phyloP scores from a whole-genome alignment of 2,329 filamentous ascomycete species.

The Ceratocystis colombiana region DNA sequence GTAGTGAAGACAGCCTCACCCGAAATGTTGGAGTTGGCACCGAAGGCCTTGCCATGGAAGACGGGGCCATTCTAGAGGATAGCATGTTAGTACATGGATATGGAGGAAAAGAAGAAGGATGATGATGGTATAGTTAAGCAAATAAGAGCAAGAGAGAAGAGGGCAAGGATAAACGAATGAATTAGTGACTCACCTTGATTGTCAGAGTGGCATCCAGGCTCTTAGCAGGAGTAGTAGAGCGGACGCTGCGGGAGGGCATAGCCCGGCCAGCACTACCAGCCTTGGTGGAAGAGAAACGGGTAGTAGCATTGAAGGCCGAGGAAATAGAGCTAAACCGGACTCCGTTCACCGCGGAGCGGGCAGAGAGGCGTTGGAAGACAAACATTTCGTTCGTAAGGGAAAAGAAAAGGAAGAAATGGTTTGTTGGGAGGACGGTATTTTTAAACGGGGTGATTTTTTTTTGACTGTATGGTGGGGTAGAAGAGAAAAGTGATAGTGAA shows the following conservation, averaged over 20 bases:
- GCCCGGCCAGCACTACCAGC: slow-evolving; percentile 59
- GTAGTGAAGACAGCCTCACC: slow-evolving; percentile 98
- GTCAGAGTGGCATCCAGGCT: slow-evolving; percentile 84
- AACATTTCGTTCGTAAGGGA: slow-evolving; percentile 26
- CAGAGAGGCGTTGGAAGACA: slow-evolving; percentile 40
- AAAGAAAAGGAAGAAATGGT: background rate
- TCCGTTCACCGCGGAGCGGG: slow-evolving; percentile 31
- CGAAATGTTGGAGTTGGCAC: slow-evolving; percentile 91
- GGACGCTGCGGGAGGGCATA: slow-evolving; percentile 35
- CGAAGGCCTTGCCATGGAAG: slow-evolving; percentile 93
- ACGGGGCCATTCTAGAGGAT: slow-evolving; percentile 69
- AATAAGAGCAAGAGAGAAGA: too few species aligned
- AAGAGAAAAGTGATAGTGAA: slow-evolving; percentile 26
- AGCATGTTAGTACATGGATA: slow-evolving; percentile 26
- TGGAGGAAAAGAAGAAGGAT: background rate
- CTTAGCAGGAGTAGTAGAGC: slow-evolving; percentile 22
- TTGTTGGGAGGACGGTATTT: slow-evolving; percentile 10
- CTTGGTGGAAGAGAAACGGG: slow-evolving; percentile 31
- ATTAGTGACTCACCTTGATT: slow-evolving; percentile 54
- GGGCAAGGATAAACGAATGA: background rate
- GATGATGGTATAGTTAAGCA: background rate
- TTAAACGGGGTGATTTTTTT: slow-evolving; percentile 15
- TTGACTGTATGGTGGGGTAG: background rate
- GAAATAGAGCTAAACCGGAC: slow-evolving; percentile 31
- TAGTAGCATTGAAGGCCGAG: slow-evolving; percentile 32